These are phyloP conservation scores for Aureoboletus auriporus DNA, from an alignment of 768 basidiomycete genomes.

Conservation along the genomic window DNA sequence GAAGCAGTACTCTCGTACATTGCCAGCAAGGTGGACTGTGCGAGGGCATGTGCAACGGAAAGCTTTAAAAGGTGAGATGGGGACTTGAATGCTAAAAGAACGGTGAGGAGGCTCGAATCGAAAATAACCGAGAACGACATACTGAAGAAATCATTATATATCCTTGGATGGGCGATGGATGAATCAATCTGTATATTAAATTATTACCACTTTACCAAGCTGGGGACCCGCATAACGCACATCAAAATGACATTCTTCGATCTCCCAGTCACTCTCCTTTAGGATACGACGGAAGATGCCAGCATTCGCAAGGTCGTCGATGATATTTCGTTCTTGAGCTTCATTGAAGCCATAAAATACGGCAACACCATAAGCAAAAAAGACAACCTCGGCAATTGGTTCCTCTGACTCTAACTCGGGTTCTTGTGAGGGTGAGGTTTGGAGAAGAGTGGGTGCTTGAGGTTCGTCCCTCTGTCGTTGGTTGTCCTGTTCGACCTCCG, in stretches of 20 bases:
- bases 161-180: slow-evolving; percentile 78
- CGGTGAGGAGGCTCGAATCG: background rate
- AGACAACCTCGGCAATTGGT: slow-evolving; percentile 68
- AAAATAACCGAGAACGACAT: slow-evolving; percentile 27
- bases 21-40: slow-evolving; percentile 89
- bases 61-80: slow-evolving; percentile 87
- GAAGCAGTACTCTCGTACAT: slow-evolving; percentile 80
- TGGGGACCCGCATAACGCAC: slow-evolving; percentile 34
- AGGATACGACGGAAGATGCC: slow-evolving; percentile 62
- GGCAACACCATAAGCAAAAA: slow-evolving; percentile 85
- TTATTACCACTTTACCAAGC: background rate
- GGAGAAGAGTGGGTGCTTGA: slow-evolving; percentile 4
- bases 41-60: slow-evolving; percentile 91
- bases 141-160: slow-evolving; percentile 98
- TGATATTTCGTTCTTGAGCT: slow-evolving; percentile 70
- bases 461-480: background rate
- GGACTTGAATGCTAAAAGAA: slow-evolving; percentile 76
- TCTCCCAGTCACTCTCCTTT: slow-evolving; percentile 75
- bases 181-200: slow-evolving; percentile 63
- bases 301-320: slow-evolving; percentile 79
- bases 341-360: slow-evolving; percentile 90
- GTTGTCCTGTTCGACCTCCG: slow-evolving; percentile 11
- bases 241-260: slow-evolving; percentile 89
- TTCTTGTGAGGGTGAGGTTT: background rate
- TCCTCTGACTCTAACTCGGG: slow-evolving; percentile 25